Conservation (phyloP, 2,329 filamentous ascomycete genomes). For the Diaporthe sp. region DNA sequence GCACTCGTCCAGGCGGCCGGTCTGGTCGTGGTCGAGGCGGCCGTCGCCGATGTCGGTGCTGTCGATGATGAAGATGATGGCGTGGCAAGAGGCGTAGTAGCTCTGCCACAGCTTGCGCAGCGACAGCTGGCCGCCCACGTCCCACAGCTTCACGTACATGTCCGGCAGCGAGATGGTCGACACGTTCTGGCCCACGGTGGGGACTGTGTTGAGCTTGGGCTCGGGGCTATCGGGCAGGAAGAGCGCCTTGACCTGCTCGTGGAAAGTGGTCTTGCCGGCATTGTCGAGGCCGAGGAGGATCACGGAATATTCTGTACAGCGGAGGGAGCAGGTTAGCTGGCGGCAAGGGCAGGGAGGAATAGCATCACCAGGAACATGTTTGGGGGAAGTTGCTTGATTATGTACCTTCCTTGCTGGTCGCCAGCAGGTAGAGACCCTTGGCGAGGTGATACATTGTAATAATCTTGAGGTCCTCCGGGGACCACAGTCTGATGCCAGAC, state of each 20-base stretch:
- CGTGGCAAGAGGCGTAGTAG: conserved; percentile 94
- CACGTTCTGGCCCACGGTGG: conserved; percentile 97
- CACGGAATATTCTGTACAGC: conserved; percentile 86
- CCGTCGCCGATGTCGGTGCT: conserved; percentile 93
- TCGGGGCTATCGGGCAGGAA: conserved; percentile 75
- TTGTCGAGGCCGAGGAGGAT: conserved; percentile 98
- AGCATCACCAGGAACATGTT: conserved; percentile 41
- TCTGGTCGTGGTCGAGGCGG: conserved; percentile 67
- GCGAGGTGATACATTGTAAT: conserved; percentile 90
- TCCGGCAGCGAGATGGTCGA: conserved; percentile 90
- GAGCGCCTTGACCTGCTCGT: conserved; percentile 94
- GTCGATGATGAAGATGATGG: conserved; percentile 98
- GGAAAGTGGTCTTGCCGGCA: conserved; percentile 97
- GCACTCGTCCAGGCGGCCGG: conserved; percentile 85
- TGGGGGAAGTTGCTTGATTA: not conserved
- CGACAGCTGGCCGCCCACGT: conserved; percentile 92
- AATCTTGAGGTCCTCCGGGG: conserved; percentile 35
- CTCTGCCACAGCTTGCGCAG: conserved; percentile 94
- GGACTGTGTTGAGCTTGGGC: conserved; percentile 87
- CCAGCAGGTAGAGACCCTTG: conserved; percentile 94
- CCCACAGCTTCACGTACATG: conserved; percentile 99
- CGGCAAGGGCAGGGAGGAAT: conserved; percentile 16
- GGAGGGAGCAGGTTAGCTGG: conserved; percentile 24
- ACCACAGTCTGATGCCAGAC: conserved; percentile 32
- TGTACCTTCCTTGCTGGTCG: conserved; percentile 94